Percentiles rank a stretch among this genome's conserved stretches.
Conservation (phyloP, 768 basidiomycete genomes). For the Auricularia cornea region DNA sequence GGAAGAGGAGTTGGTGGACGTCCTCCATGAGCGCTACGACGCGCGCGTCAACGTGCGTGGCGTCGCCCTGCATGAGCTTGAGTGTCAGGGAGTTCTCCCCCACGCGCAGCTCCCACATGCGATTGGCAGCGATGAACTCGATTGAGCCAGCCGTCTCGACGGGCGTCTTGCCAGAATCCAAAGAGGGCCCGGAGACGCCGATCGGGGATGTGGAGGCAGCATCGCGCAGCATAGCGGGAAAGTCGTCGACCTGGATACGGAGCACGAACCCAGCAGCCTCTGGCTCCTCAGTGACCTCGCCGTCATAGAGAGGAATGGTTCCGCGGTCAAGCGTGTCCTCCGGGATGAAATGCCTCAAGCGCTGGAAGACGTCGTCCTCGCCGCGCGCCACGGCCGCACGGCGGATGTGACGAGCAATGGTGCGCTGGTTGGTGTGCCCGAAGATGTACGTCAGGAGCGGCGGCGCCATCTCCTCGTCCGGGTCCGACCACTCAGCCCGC, state of each 20-base stretch:
- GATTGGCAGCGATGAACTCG: not conserved
- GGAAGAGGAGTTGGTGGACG: not conserved
- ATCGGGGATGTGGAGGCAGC: not conserved
- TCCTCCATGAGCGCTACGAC: not conserved
- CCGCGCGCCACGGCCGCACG: not conserved
- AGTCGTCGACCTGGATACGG: not conserved
- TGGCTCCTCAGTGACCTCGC: not conserved
- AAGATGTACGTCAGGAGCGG: not conserved
- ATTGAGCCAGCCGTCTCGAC: not conserved
- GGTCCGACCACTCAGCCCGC: not conserved
- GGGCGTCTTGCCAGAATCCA: not conserved
- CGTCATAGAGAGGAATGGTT: not conserved
- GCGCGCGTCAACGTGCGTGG: not conserved
- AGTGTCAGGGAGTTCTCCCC: not conserved
- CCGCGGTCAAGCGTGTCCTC: not conserved
- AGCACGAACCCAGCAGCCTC: not conserved
- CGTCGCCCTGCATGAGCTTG: not conserved
- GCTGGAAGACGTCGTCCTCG: not conserved
- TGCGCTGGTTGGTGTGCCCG: not conserved
- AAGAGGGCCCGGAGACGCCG: no score
- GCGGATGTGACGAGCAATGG: not conserved
- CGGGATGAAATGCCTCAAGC: not conserved
- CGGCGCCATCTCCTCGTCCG: not conserved
- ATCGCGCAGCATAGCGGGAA: not conserved
- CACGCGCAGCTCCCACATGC: not conserved